Evolutionary conservation across 2,329 filamentous ascomycete genomes (phyloP), one percentile per base, ranked within the genome.

Genomic region (Botryotinia narcissicola): DNA sequence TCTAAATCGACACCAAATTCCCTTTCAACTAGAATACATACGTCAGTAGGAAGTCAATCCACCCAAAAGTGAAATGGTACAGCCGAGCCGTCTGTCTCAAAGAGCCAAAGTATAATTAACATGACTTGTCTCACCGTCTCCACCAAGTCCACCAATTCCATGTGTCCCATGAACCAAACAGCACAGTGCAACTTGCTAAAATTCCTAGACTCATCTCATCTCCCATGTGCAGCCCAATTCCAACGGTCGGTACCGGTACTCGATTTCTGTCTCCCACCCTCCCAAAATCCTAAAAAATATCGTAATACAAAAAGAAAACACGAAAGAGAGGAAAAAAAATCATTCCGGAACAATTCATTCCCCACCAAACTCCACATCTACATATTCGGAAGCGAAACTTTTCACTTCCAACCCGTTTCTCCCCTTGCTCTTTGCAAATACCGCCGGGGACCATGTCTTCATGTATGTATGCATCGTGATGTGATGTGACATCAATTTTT

Each of bases 331-430:
- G 3, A 51, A n/a, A n/a, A 51, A 54, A 18, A 29, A 16, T 54
- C n/a, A 29, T 54, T 29, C 7, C 51, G n/a, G n/a, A 54, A 54
- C 51, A 29, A 54, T 29, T 51, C 10, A 51, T 12, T 54, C 51
- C 59, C 35, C 35, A 37, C 59, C 61, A 42, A 42, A 61, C 35
- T 61, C 32, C 59, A 61, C 12, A 48, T 35, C 62, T 44, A 29
- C n/a, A 66, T 66, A 37, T 18, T 35, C 63, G 44, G 63, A 66
- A 66, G 63, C 63, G 44, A 51, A 66, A 35, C 32, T 51, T 29
- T 51, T 37, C 29, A 32, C 63, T 48, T 37, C 63, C 63, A 46
- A 25, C 18, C 29, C 42, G 29, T 66, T 32, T 32, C 61, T 29
- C 40, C 61, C 61, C 61, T 62, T 54, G 51, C 51, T 54, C 51